phyloP scores from a whole-genome alignment of 2,329 filamentous ascomycete species.

The Clonostachys solani region DNA sequence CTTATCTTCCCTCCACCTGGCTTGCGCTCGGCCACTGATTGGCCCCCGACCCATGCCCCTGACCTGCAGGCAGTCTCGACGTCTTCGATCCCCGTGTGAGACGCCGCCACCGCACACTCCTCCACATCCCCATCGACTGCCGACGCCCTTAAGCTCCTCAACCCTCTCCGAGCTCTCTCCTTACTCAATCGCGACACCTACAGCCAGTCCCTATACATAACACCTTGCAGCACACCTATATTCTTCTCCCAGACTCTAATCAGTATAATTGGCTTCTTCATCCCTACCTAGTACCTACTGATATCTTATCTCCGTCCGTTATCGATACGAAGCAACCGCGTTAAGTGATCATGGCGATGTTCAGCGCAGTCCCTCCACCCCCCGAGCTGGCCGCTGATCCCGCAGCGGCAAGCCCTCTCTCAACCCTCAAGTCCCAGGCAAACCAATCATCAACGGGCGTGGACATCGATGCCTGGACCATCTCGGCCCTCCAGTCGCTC shows the following conservation, averaged over 20 bases:
- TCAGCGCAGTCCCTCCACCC: conserved; percentile 47
- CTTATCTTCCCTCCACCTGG: conserved; percentile 1
- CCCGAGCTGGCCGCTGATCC: conserved; percentile 20
- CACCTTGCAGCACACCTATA: background rate
- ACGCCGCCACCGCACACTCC: too few species aligned
- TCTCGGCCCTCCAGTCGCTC: conserved; percentile 50
- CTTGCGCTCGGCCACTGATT: conserved; percentile 6
- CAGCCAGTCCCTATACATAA: background rate
- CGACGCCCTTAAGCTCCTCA: too few species aligned
- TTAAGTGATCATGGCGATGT: conserved; percentile 42
- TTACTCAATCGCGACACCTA: too few species aligned
- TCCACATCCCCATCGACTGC: too few species aligned
- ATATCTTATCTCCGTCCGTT: too few species aligned
- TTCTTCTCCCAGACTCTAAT: background rate
- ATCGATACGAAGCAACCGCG: too few species aligned
- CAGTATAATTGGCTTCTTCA: too few species aligned
- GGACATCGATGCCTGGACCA: conserved; percentile 66
- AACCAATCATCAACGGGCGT: conserved; percentile 23
- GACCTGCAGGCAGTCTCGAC: background rate
- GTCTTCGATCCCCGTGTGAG: too few species aligned
- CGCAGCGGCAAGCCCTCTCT: conserved; percentile 6
- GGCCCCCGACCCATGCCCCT: conserved; percentile 1
- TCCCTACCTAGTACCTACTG: too few species aligned
- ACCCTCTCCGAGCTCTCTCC: too few species aligned
- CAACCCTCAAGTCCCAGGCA: conserved; percentile 10